Conservation (phyloP, 148 eudicot genomes). For the Rhododendron ovatum region DNA sequence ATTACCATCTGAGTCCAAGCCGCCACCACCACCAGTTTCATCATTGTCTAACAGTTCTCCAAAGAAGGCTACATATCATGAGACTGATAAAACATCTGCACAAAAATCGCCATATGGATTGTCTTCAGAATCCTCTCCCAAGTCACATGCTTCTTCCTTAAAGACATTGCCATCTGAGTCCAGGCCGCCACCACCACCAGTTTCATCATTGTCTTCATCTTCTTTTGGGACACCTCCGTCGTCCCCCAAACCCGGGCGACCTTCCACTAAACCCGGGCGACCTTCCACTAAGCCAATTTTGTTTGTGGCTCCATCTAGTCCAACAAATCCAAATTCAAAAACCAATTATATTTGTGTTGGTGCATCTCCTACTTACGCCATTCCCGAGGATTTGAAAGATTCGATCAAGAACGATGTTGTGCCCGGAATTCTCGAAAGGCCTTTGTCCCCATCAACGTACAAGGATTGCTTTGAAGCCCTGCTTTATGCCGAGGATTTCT, state of each 20-base stretch:
- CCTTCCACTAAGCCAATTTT: constrained; percentile 1
- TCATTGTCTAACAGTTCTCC: background rate
- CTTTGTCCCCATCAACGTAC: constrained; percentile 18
- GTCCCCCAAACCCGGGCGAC: background rate
- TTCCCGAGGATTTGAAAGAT: constrained; percentile 14
- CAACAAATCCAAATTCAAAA: background rate
- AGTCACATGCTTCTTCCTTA: background rate
- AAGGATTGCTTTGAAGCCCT: constrained; percentile 27
- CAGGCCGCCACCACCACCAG: background rate
- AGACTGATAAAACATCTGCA: background rate
- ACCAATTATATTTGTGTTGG: background rate
- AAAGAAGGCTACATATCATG: background rate
- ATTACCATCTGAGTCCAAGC: background rate
- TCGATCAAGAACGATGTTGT: constrained; percentile 15
- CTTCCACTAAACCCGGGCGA: too few relatives aligned
- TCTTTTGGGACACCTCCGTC: background rate
- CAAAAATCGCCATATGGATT: background rate
- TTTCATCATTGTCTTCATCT: background rate
- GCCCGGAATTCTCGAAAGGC: constrained; percentile 18
- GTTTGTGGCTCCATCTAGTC: background rate
- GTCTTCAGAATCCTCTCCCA: background rate
- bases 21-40: background rate
- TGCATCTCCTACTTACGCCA: background rate
- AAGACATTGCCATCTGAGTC: background rate
- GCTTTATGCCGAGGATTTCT: constrained; percentile 31